These are phyloP conservation scores for Chlorella variabilis DNA, from an alignment of 163 green algal species.

Conservation along the genomic window DNA sequence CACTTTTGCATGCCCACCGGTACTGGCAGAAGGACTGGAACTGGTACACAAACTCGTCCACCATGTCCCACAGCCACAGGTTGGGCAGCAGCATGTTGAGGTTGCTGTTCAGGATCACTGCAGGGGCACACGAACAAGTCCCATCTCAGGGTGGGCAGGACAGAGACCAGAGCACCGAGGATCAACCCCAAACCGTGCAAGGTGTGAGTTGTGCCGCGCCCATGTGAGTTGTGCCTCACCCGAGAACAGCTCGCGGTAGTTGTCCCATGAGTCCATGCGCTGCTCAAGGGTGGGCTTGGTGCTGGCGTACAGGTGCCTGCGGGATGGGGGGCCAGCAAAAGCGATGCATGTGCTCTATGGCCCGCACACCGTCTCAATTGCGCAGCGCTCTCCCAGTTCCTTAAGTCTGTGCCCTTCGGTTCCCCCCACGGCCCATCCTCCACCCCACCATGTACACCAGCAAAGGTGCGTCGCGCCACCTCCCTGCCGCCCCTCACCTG, in stretches of 20 bases:
- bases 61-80: conserved; percentile 98
- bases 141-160: too few species aligned
- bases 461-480: too few species aligned
- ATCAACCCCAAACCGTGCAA: not conserved
- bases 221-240: conserved; percentile 3
- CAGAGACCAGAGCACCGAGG: not conserved
- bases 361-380: too few species aligned
- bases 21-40: conserved; percentile 73
- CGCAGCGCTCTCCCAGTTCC: too few species aligned
- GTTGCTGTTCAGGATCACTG: conserved; percentile 88
- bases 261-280: conserved; percentile 91
- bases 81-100: conserved; percentile 99
- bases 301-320: conserved; percentile 80
- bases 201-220: too few species aligned
- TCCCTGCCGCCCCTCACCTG: too few species aligned
- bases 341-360: too few species aligned
- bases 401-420: too few species aligned
- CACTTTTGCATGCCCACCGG: too few species aligned
- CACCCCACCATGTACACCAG: too few species aligned
- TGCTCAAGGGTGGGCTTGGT: conserved; percentile 70
- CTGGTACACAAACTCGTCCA: conserved; percentile 99
- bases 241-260: conserved; percentile 93
- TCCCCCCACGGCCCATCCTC: too few species aligned
- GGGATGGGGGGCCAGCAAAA: not conserved
- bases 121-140: not conserved